Evolutionary conservation across 805 yeast genomes (phyloP), one percentile per base, ranked within the genome.

Genomic region (Candida quercuum): DNA sequence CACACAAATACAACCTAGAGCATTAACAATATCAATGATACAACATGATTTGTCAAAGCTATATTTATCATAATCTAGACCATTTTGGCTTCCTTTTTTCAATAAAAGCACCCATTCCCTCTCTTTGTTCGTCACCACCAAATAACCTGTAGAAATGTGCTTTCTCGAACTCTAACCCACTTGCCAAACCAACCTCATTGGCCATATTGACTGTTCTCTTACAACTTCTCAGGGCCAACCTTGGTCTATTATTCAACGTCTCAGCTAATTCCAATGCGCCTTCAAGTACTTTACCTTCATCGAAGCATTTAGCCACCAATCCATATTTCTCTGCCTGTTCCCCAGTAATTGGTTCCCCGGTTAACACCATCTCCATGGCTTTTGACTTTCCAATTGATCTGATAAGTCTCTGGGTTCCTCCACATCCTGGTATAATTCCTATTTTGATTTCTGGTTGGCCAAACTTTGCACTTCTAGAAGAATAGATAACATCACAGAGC

Each of bases 361-460:
- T 71, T 24, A 73, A 59, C 26, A 71, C 63, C 15, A 59, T 46
- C 42, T 73, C 77, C 68, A 69, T 66, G 12, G 78, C 76, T 26
- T 61, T 57, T 10, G 73, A 59, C 52, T 72, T 71, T 13, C 79
- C 78, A 43, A 73, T 60, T 13, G 71, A 66, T 26, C 66, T 56
- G 17, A 69, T 59, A 29, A 73, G 60, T 17, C 78, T 60, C 52
- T 74, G 77, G 1, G 78, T 70, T 14, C 78, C 79, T 14, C 79
- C 79, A 10, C 75, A 67, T 15, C 72, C 75, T 20, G 76, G 76
- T 30, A 71, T 61, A 15, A 72, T 61, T 4, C 78, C 79, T 19
- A 73, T 58, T 41, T 66, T 67, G 49, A 73, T 69, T 52, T 73
- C 79, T 19, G 79, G 79, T 51, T 72, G 77, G 10, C 78, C 79